These are phyloP conservation scores for Prunus fruticosa DNA, from an alignment of 306 rosid genomes.

Conservation along the genomic window DNA sequence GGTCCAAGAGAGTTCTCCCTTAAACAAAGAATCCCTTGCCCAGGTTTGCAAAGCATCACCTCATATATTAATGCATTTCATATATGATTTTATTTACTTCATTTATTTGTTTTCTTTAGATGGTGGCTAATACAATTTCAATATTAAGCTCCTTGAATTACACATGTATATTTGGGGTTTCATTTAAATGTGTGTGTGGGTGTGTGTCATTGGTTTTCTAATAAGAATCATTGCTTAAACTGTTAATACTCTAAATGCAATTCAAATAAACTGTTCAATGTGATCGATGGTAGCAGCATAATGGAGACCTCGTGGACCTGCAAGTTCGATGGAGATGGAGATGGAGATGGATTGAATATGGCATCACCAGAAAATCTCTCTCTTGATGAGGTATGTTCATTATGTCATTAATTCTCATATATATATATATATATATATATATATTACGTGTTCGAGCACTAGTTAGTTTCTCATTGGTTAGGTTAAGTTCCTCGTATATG, in stretches of 20 bases:
- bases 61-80: not conserved
- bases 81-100: not conserved
- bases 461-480: not conserved
- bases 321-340: not conserved
- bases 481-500: not conserved
- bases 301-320: not conserved
- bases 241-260: too few relatives aligned
- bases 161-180: too few relatives aligned
- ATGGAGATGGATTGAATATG: not conserved
- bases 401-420: too few relatives aligned
- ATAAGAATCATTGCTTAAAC: too few relatives aligned
- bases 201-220: too few relatives aligned
- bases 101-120: not conserved
- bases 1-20: not conserved
- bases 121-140: too few relatives aligned
- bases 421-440: too few relatives aligned
- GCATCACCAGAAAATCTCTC: not conserved
- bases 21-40: conserved; percentile 2
- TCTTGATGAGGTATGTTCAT: not conserved
- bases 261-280: not conserved
- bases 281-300: not conserved
- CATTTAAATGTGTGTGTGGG: too few relatives aligned
- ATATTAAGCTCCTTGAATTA: too few relatives aligned
- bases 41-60: conserved; percentile 1
- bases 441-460: not conserved